phyloP scores from a whole-genome alignment of 1,284 basidiomycete genomes.

The Ganoderma lingzhi region DNA sequence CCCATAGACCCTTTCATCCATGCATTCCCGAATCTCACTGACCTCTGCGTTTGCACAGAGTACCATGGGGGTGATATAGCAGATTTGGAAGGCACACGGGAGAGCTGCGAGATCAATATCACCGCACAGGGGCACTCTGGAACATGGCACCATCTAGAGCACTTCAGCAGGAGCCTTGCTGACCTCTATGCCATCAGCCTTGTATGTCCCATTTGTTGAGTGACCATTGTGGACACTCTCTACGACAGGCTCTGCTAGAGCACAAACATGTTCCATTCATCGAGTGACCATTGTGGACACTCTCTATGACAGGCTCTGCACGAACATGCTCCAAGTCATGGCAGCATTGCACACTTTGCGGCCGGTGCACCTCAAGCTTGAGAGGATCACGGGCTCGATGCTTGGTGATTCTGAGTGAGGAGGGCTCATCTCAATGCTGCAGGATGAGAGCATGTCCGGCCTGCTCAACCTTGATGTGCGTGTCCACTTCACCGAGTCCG shows the following conservation, averaged over 20 bases:
- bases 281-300: background rate
- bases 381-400: background rate
- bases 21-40: background rate
- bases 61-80: too few relatives aligned
- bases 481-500: background rate
- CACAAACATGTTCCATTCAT: background rate
- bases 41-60: background rate
- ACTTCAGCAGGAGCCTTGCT: background rate
- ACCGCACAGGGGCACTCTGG: background rate
- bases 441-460: background rate
- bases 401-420: background rate
- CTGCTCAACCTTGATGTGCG: background rate
- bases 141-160: background rate
- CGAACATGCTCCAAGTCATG: background rate
- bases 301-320: background rate
- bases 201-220: background rate
- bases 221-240: background rate
- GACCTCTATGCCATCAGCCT: background rate
- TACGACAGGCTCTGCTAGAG: too few relatives aligned
- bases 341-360: background rate
- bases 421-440: background rate
- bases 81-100: background rate
- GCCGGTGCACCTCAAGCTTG: background rate
- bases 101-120: background rate
- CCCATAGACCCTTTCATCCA: background rate